phyloP scores from a whole-genome alignment of 2,329 filamentous ascomycete species.

The Fusarium solani-melongenae region DNA sequence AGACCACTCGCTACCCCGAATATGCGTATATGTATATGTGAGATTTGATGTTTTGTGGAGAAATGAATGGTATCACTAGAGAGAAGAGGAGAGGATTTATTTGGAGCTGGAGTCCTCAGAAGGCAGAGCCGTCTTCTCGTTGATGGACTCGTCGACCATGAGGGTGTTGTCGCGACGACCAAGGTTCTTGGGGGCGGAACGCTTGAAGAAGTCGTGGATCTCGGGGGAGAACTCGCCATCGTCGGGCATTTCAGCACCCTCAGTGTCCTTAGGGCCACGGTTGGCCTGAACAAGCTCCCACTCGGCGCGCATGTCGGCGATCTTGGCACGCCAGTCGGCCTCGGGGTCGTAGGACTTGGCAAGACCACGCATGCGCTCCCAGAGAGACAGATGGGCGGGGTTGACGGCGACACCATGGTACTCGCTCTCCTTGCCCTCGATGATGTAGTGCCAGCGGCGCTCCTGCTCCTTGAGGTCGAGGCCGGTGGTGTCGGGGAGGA shows the following conservation, averaged over 20 bases:
- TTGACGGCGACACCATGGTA: conserved; percentile 96
- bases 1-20: conserved; percentile 19
- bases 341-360: conserved; percentile 87
- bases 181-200: conserved; percentile 48
- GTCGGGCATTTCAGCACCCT: conserved; percentile 53
- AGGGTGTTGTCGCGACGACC: conserved; percentile 34
- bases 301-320: conserved; percentile 80
- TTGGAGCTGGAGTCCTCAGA: conserved; percentile 34
- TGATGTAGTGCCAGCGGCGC: conserved; percentile 90
- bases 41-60: background rate
- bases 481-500: conserved; percentile 96
- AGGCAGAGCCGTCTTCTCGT: conserved; percentile 44
- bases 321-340: conserved; percentile 84
- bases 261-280: conserved; percentile 61
- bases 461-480: conserved; percentile 98
- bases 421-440: conserved; percentile 78
- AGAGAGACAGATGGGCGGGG: conserved; percentile 86
- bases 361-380: conserved; percentile 83
- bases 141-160: conserved; percentile 38
- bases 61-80: background rate
- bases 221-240: conserved; percentile 64
- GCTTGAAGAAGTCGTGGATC: conserved; percentile 66
- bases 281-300: conserved; percentile 65
- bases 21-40: conserved; percentile 2
- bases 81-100: background rate